A percentile compares a stretch with the other conserved stretches of the same genome.
Conservation (phyloP, 2,329 filamentous ascomycete genomes). For the Blastomyces silverae region DNA sequence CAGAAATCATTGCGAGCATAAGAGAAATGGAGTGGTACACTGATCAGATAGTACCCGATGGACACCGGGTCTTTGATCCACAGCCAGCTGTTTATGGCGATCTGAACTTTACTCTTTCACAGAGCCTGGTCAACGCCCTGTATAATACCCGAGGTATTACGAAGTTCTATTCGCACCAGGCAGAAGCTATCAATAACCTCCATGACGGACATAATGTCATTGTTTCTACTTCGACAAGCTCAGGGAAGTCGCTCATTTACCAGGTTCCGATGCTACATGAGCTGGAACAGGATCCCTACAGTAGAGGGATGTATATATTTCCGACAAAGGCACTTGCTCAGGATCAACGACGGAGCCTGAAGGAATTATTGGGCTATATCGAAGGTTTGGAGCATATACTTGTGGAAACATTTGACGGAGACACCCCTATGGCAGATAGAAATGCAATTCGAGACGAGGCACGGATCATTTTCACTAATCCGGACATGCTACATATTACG, state of each 20-base stretch:
- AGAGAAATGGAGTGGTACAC: slow-evolving; percentile 81
- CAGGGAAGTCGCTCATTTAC: slow-evolving; percentile 96
- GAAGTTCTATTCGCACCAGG: slow-evolving; percentile 82
- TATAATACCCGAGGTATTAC: slow-evolving; percentile 88
- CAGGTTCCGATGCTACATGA: slow-evolving; percentile 87
- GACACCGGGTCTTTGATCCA: slow-evolving; percentile 82
- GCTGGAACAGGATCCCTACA: slow-evolving; percentile 67
- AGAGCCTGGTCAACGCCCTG: slow-evolving; percentile 87
- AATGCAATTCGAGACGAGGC: slow-evolving; percentile 79
- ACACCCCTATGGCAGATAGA: slow-evolving; percentile 75
- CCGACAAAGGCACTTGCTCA: slow-evolving; percentile 95
- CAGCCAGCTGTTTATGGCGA: slow-evolving; percentile 77
- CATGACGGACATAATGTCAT: slow-evolving; percentile 80
- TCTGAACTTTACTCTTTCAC: slow-evolving; percentile 77
- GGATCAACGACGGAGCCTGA: slow-evolving; percentile 82
- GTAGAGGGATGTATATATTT: slow-evolving; percentile 94
- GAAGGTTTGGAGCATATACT: slow-evolving; percentile 65
- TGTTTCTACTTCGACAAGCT: slow-evolving; percentile 89
- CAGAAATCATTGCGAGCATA: slow-evolving; percentile 79
- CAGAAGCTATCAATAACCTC: slow-evolving; percentile 85
- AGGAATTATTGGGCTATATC: slow-evolving; percentile 76
- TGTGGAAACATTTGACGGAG: slow-evolving; percentile 93
- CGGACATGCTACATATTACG: slow-evolving; percentile 93
- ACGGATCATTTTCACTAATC: slow-evolving; percentile 92
- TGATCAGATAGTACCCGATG: slow-evolving; percentile 85